Conservation (phyloP, 441 rosid genomes). For the Euphorbia celastroides region DNA sequence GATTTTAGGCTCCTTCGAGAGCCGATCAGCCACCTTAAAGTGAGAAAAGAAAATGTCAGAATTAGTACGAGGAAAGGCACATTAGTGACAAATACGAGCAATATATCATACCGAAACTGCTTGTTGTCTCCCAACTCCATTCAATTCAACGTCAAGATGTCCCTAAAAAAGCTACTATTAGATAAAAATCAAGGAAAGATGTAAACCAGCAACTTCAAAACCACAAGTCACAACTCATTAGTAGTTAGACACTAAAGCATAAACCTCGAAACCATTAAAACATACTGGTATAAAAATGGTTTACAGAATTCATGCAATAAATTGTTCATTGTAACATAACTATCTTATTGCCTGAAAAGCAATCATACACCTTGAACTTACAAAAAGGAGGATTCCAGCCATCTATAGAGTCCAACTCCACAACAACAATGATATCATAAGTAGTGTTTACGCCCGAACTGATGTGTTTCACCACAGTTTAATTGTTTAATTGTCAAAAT, state of each 20-base stretch:
- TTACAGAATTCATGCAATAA: not conserved
- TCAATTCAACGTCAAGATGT: conserved; percentile 52
- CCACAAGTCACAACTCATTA: not conserved
- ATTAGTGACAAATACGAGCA: not conserved
- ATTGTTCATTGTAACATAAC: not conserved
- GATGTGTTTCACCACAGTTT: not conserved
- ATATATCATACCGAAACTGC: conserved; percentile 27
- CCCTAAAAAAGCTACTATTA: conserved; percentile 31
- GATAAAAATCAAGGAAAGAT: not conserved
- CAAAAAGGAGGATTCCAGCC: not conserved
- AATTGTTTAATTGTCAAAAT: not conserved
- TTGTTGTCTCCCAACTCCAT: conserved; percentile 50
- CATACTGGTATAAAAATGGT: not conserved
- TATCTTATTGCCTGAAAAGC: not conserved
- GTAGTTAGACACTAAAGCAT: not conserved
- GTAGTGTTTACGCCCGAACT: not conserved
- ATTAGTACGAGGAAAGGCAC: conserved; percentile 12
- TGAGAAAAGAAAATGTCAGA: not conserved
- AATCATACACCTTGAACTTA: not conserved
- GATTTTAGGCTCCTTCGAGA: conserved; percentile 50
- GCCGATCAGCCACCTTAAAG: conserved; percentile 57
- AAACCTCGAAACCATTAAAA: not conserved
- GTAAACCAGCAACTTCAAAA: not conserved
- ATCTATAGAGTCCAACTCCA: not conserved
- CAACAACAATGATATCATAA: not conserved